A percentile compares a stretch with the other conserved stretches of the same genome.
These are phyloP conservation scores for Colletotrichum sp. DNA, from an alignment of 2,329 filamentous ascomycete genomes.

Conservation along the genomic window DNA sequence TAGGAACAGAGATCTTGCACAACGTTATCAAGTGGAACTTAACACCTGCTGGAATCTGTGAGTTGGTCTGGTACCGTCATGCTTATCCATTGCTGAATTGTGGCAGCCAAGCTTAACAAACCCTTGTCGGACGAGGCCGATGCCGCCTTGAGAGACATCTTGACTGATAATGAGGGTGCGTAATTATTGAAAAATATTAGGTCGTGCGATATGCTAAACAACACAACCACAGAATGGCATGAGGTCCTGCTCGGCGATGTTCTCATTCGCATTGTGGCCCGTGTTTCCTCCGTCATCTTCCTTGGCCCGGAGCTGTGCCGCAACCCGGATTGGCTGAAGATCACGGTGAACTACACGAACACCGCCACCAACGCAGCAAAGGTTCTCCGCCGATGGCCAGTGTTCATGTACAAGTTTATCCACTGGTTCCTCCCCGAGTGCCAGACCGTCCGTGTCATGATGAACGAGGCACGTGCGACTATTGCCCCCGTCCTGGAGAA, in stretches of 20 bases:
- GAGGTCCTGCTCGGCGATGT: constrained; percentile 3
- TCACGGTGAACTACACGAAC: constrained; percentile 13
- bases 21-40: constrained; percentile 16
- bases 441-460: constrained; percentile 4
- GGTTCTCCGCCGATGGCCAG: constrained; percentile 21
- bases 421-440: constrained; percentile 24
- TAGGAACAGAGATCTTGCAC: constrained; percentile 3
- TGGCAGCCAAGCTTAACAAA: neutral
- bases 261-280: constrained; percentile 15
- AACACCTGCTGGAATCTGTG: neutral
- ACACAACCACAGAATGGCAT: constrained; percentile 22
- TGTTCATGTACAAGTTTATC: constrained; percentile 15
- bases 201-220: too few relatives aligned
- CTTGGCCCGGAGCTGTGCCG: constrained; percentile 24
- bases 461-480: neutral
- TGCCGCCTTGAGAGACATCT: neutral
- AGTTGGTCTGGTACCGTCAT: neutral
- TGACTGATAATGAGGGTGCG: neutral
- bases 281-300: constrained; percentile 26
- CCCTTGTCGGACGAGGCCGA: neutral
- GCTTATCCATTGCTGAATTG: neutral
- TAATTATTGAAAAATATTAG: too few relatives aligned
- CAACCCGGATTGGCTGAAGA: constrained; percentile 23
- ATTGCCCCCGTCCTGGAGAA: constrained; percentile 20
- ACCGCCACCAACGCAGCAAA: neutral